A percentile compares a stretch with the other conserved stretches of the same genome.
phyloP scores from a whole-genome alignment of 1,139 yeast species.

The Candida buenavistaensis region DNA sequence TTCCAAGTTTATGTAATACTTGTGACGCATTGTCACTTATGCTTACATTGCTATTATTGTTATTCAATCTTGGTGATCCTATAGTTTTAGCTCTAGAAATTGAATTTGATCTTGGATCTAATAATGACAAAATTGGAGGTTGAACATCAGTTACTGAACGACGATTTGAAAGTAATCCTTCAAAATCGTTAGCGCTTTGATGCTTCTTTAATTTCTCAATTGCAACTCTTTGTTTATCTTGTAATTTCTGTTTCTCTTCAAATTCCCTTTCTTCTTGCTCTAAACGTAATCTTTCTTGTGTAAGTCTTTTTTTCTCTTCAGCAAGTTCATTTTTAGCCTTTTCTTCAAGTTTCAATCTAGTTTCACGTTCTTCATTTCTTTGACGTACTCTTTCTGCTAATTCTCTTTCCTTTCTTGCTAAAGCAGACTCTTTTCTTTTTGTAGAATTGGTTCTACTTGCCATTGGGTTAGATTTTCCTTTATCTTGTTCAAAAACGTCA shows the following conservation, averaged over 20 bases:
- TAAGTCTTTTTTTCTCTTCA: constrained; percentile 12
- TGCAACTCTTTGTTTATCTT: constrained; percentile 33
- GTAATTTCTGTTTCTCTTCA: constrained; percentile 18
- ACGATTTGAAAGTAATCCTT: constrained; percentile 19
- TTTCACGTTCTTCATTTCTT: constrained; percentile 30
- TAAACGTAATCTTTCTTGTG: constrained; percentile 16
- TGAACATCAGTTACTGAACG: constrained; percentile 25
- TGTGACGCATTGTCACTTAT: constrained; percentile 25
- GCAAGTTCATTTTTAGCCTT: constrained; percentile 15
- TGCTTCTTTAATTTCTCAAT: constrained; percentile 30
- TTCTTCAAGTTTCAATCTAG: constrained; percentile 20
- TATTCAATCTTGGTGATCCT: constrained; percentile 25
- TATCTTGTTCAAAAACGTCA: constrained; percentile 25
- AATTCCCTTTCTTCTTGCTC: constrained; percentile 13
- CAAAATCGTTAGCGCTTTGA: constrained; percentile 28
- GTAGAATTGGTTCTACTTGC: constrained; percentile 3
- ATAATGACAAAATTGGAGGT: constrained; percentile 22
- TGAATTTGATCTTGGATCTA: constrained; percentile 41
- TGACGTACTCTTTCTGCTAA: constrained; percentile 32
- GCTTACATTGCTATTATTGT: constrained; percentile 10
- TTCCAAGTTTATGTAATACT: constrained; percentile 47
- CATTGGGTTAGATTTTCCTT: constrained; percentile 7
- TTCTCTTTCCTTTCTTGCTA: constrained; percentile 29
- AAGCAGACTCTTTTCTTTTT: constrained; percentile 9
- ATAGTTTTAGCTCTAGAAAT: constrained; percentile 41